Evolutionary conservation across 345 rosid species (phyloP).

Genomic region (Rhodamnia argentea): DNA sequence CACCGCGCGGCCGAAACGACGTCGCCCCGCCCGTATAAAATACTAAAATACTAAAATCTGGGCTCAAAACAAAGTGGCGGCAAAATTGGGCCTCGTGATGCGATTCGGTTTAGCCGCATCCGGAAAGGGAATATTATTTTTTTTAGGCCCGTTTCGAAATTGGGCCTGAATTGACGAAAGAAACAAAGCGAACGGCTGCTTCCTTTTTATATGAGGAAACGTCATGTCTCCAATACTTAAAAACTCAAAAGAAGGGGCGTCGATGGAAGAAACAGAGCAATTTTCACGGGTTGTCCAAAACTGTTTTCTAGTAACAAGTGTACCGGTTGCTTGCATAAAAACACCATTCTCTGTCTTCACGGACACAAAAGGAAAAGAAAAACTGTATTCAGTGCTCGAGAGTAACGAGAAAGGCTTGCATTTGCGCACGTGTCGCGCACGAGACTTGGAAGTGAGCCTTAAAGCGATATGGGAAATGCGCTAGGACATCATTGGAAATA

Average conservation of each 20-base stretch:
- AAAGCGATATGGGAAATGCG: not conserved
- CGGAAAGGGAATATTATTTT: not conserved
- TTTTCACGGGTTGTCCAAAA: not conserved
- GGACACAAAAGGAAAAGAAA: too few species aligned
- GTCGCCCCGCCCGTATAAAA: not conserved
- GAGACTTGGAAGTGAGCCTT: accelerated
- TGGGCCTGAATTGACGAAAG: too few species aligned
- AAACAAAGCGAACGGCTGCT: not conserved
- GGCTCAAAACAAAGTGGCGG: not conserved
- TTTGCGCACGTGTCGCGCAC: not conserved
- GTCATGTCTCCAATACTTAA: not conserved
- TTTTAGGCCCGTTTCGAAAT: too few species aligned
- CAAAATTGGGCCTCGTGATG: not conserved
- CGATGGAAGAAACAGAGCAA: not conserved
- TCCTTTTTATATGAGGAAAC: not conserved
- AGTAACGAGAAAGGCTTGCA: not conserved
- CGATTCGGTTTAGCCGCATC: not conserved
- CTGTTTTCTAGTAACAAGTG: not conserved
- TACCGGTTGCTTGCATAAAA: not conserved
- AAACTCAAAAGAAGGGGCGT: not conserved
- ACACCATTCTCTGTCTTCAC: not conserved
- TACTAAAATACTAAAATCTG: not conserved
- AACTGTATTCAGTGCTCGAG: not conserved
- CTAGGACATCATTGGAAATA: not conserved
- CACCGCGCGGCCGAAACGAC: not conserved